Evolutionary conservation across 129 eudicot genomes (phyloP).

Genomic region (Pulicaria dysenterica): DNA sequence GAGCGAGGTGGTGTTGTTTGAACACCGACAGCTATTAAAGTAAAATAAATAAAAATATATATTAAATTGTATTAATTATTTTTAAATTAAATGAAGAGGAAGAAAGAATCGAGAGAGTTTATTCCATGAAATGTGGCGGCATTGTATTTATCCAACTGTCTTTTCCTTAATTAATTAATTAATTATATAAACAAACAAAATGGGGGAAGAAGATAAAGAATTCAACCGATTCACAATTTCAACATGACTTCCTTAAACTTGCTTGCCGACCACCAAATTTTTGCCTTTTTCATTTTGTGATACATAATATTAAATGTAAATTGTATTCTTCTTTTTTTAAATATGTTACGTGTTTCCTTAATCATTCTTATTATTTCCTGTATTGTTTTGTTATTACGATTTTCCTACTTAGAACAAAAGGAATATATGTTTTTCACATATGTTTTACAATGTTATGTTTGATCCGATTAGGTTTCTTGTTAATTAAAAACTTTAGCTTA

Average conservation of each 20-base stretch:
- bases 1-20: neutral
- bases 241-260: constrained; percentile 34
- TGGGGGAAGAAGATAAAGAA: constrained; percentile 16
- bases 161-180: too few species aligned
- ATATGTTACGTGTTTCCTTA: too few species aligned
- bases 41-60: neutral
- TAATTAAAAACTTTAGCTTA: neutral
- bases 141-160: constrained; percentile 20
- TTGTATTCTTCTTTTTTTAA: too few species aligned
- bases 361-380: too few species aligned
- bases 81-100: constrained; percentile 19
- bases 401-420: too few species aligned
- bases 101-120: constrained; percentile 16
- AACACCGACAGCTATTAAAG: constrained; percentile 23
- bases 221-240: constrained; percentile 24
- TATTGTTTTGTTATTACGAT: too few species aligned
- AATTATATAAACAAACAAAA: neutral
- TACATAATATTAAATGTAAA: too few species aligned
- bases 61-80: too few species aligned
- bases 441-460: too few species aligned
- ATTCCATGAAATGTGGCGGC: constrained; percentile 23
- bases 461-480: too few species aligned
- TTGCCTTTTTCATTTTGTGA: neutral
- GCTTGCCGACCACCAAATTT: constrained; percentile 32
- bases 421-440: too few species aligned